Percentiles rank a stretch among this genome's conserved stretches.
Evolutionary conservation across 176 grass and related monocot species (phyloP).

Genomic region (Avena eriantha): DNA sequence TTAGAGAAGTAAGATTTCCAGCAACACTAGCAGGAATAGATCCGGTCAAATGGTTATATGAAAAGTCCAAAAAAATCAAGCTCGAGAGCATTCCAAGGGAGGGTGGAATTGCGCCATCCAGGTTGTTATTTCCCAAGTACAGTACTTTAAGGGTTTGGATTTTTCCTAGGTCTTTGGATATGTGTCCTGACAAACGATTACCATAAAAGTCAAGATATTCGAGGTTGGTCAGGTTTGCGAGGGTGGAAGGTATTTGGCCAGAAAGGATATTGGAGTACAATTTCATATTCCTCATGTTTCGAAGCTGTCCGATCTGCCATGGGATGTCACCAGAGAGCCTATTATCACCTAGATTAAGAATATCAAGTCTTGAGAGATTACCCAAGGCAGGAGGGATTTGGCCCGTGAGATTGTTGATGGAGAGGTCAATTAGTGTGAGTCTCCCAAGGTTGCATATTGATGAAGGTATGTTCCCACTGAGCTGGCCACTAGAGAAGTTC

Average conservation of each 20-base stretch:
- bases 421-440: background rate
- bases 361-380: background rate
- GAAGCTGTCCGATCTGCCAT: background rate
- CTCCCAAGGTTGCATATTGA: background rate
- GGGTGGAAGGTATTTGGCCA: background rate
- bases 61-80: too few relatives aligned
- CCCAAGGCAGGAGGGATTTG: constrained; percentile 27
- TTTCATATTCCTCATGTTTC: background rate
- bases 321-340: background rate
- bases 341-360: background rate
- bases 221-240: constrained; percentile 43
- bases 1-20: too few relatives aligned
- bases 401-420: constrained; percentile 24
- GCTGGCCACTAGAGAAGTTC: background rate
- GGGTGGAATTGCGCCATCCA: too few relatives aligned
- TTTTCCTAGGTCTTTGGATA: too few relatives aligned
- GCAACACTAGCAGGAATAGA: too few relatives aligned
- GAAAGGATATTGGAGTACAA: background rate
- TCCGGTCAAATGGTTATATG: too few relatives aligned
- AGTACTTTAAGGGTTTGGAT: too few relatives aligned
- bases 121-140: too few relatives aligned
- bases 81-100: too few relatives aligned
- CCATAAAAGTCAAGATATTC: background rate
- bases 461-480: background rate
- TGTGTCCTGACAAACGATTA: background rate